Percentiles rank a stretch among this genome's conserved stretches.
phyloP scores from a whole-genome alignment of 192 early-diverging fungal genomes.

The Coemansia reversa region DNA sequence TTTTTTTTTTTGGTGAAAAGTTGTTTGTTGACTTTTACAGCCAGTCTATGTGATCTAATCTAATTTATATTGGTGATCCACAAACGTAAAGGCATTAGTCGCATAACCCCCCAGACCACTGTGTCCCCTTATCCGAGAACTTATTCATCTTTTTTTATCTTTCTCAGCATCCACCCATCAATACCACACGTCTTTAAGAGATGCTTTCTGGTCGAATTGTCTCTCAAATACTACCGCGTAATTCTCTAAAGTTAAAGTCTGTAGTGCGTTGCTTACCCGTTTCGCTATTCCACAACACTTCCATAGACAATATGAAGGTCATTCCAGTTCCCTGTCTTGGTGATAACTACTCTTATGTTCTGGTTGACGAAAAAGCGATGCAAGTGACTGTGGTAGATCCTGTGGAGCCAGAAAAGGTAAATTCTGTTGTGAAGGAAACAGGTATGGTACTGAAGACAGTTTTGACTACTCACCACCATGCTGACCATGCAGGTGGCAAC shows the following conservation, averaged over 20 bases:
- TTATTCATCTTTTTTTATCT: not conserved
- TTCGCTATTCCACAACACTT: constrained; percentile 10
- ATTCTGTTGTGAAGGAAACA: constrained; percentile 52
- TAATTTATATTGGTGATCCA: not conserved
- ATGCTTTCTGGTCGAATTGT: constrained; percentile 6
- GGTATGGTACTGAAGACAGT: constrained; percentile 37
- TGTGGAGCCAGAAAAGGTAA: constrained; percentile 74
- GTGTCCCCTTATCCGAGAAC: not conserved
- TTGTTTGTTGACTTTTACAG: constrained; percentile 4
- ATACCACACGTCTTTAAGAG: not conserved
- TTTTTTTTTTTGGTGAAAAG: not conserved
- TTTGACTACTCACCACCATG: constrained; percentile 89
- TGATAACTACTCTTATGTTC: constrained; percentile 88
- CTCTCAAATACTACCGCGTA: not conserved
- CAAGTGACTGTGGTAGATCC: constrained; percentile 82
- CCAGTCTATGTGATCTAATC: not conserved
- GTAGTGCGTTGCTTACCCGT: not conserved
- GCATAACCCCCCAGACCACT: not conserved
- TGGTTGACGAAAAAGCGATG: constrained; percentile 69
- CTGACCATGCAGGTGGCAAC: constrained; percentile 87
- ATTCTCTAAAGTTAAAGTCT: not conserved
- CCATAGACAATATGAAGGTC: constrained; percentile 36
- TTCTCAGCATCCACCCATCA: not conserved
- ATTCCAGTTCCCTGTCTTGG: constrained; percentile 58
- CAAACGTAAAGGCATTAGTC: not conserved